These are phyloP conservation scores for Corylus americana DNA, from an alignment of 306 rosid genomes.

Conservation along the genomic window DNA sequence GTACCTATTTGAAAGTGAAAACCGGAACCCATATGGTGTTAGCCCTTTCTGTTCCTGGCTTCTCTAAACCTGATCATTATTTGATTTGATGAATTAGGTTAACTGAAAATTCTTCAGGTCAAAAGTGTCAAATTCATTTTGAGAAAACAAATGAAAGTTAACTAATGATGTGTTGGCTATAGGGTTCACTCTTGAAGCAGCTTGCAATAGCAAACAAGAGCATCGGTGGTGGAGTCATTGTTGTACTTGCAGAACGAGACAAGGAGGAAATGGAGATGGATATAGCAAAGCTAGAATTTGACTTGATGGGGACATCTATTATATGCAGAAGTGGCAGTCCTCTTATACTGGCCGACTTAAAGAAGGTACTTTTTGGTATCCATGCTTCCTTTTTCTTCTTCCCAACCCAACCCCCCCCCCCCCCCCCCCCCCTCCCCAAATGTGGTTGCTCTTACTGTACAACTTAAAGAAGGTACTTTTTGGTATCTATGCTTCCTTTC, in stretches of 20 bases:
- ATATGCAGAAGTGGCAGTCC: slow-evolving; percentile 99
- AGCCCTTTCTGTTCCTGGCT: background rate
- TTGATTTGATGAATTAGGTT: background rate
- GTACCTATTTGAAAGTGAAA: background rate
- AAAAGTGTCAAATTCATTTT: background rate
- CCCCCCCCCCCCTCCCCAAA: background rate
- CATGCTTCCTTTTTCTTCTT: background rate
- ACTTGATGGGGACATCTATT: slow-evolving; percentile 95
- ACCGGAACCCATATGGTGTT: background rate
- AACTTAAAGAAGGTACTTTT: slow-evolving; percentile 60
- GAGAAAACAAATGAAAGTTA: slow-evolving; percentile 20
- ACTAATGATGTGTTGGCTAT: slow-evolving; percentile 29
- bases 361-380: slow-evolving; percentile 57
- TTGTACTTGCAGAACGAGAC: slow-evolving; percentile 97
- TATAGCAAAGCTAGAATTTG: slow-evolving; percentile 92
- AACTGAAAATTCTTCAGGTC: background rate
- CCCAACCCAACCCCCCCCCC: too few relatives aligned
- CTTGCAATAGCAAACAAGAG: slow-evolving; percentile 95
- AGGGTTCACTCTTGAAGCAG: slow-evolving; percentile 99
- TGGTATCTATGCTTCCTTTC: slow-evolving; percentile 14
- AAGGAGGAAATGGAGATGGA: slow-evolving; percentile 99
- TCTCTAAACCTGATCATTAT: background rate
- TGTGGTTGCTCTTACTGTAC: slow-evolving; percentile 48
- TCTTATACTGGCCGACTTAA: slow-evolving; percentile 89
- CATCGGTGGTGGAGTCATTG: slow-evolving; percentile 90